Evolutionary conservation across 768 basidiomycete genomes (phyloP), one percentile per base, ranked within the genome.

Genomic region (Tylopilus subfusipes): DNA sequence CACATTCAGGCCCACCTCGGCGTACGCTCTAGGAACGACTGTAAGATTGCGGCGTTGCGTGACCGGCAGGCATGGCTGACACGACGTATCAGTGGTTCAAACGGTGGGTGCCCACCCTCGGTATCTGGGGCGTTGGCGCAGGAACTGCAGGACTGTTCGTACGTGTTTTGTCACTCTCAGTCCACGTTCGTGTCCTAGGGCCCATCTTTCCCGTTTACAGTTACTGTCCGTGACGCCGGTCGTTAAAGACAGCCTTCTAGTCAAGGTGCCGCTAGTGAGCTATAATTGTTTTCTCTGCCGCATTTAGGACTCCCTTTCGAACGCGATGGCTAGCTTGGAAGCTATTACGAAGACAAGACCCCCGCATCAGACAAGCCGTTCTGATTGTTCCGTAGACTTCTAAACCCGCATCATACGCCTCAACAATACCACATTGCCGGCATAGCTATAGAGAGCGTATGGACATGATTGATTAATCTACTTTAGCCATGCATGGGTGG

Each of bases 311-410:
- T 38, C 48, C 38, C 18, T 29, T 38, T 48, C 14, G 19, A 48
- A 51, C 25, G 54, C 49, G 27, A 34, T 40, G 14, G 59, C 16
- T 57, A 93, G 91, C 56, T 93, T 63, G 81, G 82, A 38, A 70
- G 59, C 50, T 90, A 89, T 72, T 93, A 81, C 67, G 81, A 85
- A 67, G 91, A 93, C 74, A 88, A 82, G 60, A 89, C 79, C 0
- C 91, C 89, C 16, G 83, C 83, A 38, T 87, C 81, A 29, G 91
- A 93, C 76, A 91, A 90, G 67, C 90, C 91, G 5, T 91, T 93
- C 76, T 93, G 78, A 72, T 64, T 13, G 14, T 19, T n/a, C 25
- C 24, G 8, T 52, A 48, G 55, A 60, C 16, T 44, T 62, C 48
- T 56, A 55, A 50, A 57, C 30, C 55, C 54, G 52, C 52, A 54